phyloP scores from a whole-genome alignment of 176 grass and related monocot species.

The Thalia dealbata region DNA sequence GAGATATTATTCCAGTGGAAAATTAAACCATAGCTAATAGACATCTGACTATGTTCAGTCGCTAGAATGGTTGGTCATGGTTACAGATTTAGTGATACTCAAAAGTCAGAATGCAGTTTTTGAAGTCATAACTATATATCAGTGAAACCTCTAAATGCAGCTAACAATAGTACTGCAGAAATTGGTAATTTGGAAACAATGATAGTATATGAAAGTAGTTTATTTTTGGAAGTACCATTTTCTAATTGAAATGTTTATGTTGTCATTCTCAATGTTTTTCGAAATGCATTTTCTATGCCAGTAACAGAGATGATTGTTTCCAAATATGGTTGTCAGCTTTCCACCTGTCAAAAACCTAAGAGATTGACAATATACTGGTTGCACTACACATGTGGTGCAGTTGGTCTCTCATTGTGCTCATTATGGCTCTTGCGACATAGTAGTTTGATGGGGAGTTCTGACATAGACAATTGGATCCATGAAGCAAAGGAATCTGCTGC shows the following conservation, averaged over 20 bases:
- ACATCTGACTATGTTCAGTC: too few species aligned
- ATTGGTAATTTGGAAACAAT: neutral
- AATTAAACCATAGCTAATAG: too few species aligned
- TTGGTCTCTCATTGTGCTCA: constrained; percentile 79
- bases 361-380: constrained; percentile 65
- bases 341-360: constrained; percentile 53
- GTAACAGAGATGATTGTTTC: neutral
- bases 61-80: too few species aligned
- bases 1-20: neutral
- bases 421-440: constrained; percentile 87
- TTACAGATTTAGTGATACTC: neutral
- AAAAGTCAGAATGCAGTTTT: neutral
- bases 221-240: neutral
- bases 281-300: neutral
- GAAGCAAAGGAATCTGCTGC: constrained; percentile 72
- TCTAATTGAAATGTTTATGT: too few species aligned
- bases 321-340: constrained; percentile 41
- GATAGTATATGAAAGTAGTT: neutral
- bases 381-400: constrained; percentile 71
- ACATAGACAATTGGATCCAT: constrained; percentile 83
- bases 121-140: neutral
- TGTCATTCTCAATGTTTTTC: neutral
- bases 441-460: constrained; percentile 93
- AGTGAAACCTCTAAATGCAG: neutral
- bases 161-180: neutral